Evolutionary conservation across 2,329 filamentous ascomycete genomes (phyloP).

Genomic region (Simplicillium aogashimaense): DNA sequence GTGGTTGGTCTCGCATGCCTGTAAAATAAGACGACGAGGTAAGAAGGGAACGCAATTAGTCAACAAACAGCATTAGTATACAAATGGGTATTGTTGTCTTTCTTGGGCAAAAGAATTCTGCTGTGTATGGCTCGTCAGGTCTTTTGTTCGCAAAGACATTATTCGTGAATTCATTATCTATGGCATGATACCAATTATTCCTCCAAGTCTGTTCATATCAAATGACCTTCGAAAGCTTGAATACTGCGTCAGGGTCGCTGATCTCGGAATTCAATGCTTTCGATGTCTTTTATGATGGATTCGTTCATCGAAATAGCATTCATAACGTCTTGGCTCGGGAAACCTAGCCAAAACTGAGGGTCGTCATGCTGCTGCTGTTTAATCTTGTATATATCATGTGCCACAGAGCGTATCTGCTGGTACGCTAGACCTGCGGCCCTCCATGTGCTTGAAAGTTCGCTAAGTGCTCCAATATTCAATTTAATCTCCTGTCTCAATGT

Average conservation of each 20-base stretch:
- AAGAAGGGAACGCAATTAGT: background rate
- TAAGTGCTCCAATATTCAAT: constrained; percentile 68
- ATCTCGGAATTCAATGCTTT: constrained; percentile 18
- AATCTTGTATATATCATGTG: constrained; percentile 60
- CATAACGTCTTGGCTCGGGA: constrained; percentile 44
- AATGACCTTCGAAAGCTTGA: background rate
- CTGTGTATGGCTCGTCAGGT: background rate
- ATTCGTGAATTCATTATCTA: background rate
- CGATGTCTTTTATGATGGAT: constrained; percentile 48
- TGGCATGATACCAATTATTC: background rate
- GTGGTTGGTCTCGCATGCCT: too few species aligned
- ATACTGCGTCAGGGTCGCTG: constrained; percentile 3
- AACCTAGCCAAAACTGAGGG: constrained; percentile 44
- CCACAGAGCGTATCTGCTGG: constrained; percentile 65
- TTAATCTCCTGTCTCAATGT: constrained; percentile 65
- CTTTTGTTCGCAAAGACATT: background rate
- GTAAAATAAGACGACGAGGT: background rate
- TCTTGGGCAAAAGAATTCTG: background rate
- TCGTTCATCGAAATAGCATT: constrained; percentile 46
- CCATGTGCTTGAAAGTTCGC: constrained; percentile 61
- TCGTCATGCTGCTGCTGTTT: constrained; percentile 46
- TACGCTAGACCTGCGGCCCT: constrained; percentile 60
- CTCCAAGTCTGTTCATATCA: background rate
- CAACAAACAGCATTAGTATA: background rate
- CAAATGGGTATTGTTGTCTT: too few species aligned